Evolutionary conservation across 2,329 filamentous ascomycete genomes (phyloP).

Genomic region (Colletotrichum noveboracense): DNA sequence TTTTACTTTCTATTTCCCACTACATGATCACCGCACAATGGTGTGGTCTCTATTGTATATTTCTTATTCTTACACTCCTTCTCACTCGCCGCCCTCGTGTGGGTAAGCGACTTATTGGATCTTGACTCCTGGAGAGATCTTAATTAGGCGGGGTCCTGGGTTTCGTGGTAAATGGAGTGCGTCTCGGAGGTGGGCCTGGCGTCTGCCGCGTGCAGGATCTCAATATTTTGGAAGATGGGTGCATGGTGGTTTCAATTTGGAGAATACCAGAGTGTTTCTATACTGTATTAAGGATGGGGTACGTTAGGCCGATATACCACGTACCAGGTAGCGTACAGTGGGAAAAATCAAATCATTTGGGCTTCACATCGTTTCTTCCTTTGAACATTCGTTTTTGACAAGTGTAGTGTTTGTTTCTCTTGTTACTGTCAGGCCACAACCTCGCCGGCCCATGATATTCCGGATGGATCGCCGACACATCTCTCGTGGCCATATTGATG

Average conservation of each 20-base stretch:
- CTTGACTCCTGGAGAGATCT: conserved; percentile 17
- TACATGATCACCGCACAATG: neutral
- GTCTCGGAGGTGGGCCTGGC: conserved; percentile 15
- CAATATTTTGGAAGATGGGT: neutral
- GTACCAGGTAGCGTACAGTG: neutral
- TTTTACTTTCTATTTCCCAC: neutral
- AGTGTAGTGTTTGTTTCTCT: neutral
- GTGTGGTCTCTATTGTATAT: conserved; percentile 9
- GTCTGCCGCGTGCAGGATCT: conserved; percentile 12
- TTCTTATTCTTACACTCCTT: neutral
- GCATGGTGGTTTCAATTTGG: neutral
- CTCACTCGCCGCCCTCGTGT: neutral
- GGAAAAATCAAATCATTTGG: conserved; percentile 5
- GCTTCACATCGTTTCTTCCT: neutral
- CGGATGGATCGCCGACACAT: neutral
- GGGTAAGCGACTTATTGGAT: neutral
- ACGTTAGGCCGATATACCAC: conserved; percentile 11
- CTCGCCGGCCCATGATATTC: neutral
- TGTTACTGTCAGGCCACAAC: neutral
- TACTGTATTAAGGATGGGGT: neutral
- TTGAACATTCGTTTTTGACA: neutral
- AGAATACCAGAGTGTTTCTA: conserved; percentile 17
- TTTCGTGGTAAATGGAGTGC: neutral
- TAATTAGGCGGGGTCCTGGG: conserved; percentile 7
- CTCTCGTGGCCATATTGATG: neutral